phyloP scores from a whole-genome alignment of 129 eudicot species.

The Arctium lappa region DNA sequence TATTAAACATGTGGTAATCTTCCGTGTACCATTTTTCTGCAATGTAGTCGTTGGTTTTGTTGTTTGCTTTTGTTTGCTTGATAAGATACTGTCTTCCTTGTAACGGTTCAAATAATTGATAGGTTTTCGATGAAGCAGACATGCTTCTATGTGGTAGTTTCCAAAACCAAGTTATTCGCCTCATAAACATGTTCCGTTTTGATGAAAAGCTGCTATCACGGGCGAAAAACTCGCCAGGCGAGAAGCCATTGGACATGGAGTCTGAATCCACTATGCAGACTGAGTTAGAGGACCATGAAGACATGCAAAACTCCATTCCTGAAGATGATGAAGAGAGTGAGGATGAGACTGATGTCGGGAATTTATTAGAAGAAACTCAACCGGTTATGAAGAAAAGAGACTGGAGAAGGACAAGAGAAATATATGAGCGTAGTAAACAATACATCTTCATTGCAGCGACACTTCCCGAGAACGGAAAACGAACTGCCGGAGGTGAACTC shows the following conservation, averaged over 20 bases:
- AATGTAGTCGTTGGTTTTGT: neutral
- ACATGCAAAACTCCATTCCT: conserved; percentile 5
- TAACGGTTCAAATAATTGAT: conserved; percentile 2
- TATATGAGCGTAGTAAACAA: conserved; percentile 80
- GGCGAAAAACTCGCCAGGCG: conserved; percentile 31
- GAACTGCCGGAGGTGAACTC: conserved; percentile 87
- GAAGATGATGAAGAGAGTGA: conserved; percentile 41
- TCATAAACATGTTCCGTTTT: conserved; percentile 90
- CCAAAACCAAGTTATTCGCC: conserved; percentile 94
- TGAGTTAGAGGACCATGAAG: conserved; percentile 43
- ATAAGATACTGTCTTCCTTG: neutral
- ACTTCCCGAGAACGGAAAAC: conserved; percentile 91
- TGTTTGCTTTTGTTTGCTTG: neutral
- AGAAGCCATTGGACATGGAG: conserved; percentile 23
- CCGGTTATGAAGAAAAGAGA: conserved; percentile 42
- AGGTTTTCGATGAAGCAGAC: conserved; percentile 99
- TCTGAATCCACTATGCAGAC: conserved; percentile 26
- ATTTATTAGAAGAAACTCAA: conserved; percentile 26
- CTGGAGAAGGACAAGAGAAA: conserved; percentile 81
- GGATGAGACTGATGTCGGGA: conserved; percentile 17
- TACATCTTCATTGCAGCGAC: conserved; percentile 95
- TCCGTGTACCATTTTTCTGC: neutral
- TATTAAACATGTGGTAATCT: conserved; percentile 80
- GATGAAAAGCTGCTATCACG: conserved; percentile 89
- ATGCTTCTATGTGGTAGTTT: conserved; percentile 93